Evolutionary conservation across 2,329 filamentous ascomycete genomes (phyloP).

Genomic region (Emmonsiellopsis sp.): DNA sequence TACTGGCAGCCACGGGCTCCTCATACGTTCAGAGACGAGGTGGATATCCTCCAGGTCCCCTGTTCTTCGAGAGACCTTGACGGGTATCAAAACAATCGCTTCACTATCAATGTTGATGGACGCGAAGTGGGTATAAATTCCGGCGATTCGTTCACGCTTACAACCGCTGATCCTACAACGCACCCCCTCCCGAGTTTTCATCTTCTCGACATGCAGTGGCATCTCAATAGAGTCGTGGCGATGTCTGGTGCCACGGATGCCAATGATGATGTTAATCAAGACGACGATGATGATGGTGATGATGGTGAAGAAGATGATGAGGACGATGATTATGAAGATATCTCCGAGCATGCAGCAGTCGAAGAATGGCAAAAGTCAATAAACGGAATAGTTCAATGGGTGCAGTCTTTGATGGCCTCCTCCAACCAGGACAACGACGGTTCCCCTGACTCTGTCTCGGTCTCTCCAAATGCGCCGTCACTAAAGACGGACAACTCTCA

Average conservation of each 20-base stretch:
- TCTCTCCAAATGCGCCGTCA: no score
- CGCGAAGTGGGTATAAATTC: neutral
- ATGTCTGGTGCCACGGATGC: constrained; percentile 1
- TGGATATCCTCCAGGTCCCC: neutral
- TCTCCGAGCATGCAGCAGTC: no score
- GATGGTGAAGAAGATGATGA: neutral
- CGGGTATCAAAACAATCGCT: neutral
- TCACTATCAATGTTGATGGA: neutral
- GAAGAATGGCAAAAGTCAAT: no score
- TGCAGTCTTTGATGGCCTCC: no score
- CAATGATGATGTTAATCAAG: neutral
- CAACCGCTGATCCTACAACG: neutral
- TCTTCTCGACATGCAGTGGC: constrained; percentile 3
- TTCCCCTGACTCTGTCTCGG: no score
- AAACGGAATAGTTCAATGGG: no score
- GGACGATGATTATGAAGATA: no score
- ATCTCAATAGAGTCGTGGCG: neutral
- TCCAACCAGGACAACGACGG: no score
- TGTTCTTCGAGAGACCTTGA: neutral
- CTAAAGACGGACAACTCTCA: no score
- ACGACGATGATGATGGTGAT: neutral
- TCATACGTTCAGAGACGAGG: neutral
- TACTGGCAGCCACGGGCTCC: neutral
- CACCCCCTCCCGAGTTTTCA: neutral
- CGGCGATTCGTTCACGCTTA: neutral